These are phyloP conservation scores for Aristolochia contorta DNA, from an alignment of 164 flowering plant genomes.

Conservation along the genomic window DNA sequence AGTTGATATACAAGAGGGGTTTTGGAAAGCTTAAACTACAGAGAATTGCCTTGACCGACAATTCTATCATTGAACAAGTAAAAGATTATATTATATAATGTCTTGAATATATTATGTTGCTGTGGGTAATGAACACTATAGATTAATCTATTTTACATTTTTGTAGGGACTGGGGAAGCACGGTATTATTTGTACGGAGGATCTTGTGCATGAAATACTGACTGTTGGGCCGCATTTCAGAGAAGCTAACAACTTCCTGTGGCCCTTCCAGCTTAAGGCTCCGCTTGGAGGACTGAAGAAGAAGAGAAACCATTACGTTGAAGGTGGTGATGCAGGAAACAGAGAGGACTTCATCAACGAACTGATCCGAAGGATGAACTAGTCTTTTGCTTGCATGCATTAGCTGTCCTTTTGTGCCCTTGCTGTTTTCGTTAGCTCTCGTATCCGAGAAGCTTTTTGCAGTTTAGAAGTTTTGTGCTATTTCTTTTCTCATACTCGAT, in stretches of 20 bases:
- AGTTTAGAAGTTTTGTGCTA: too few relatives aligned
- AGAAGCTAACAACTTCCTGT: constrained; percentile 58
- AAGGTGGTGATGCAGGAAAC: constrained; percentile 66
- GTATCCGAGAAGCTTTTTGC: too few relatives aligned
- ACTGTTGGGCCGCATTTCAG: constrained; percentile 66
- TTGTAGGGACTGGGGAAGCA: constrained; percentile 44
- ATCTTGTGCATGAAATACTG: constrained; percentile 63
- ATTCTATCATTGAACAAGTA: constrained; percentile 53
- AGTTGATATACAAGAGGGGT: constrained; percentile 63
- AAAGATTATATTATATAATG: not conserved
- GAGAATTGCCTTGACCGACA: constrained; percentile 48
- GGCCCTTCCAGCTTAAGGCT: constrained; percentile 67
- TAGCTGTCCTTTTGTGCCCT: too few relatives aligned
- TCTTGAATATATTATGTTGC: not conserved
- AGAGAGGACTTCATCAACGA: constrained; percentile 57
- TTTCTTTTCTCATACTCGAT: too few relatives aligned
- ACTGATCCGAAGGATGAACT: constrained; percentile 61
- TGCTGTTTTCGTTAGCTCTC: too few relatives aligned
- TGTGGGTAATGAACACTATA: not conserved
- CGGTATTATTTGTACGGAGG: constrained; percentile 51
- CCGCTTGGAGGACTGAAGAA: constrained; percentile 57
- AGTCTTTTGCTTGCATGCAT: constrained; percentile 1
- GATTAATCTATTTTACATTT: not conserved
- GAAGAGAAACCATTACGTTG: constrained; percentile 67
- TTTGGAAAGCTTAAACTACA: constrained; percentile 54